Conservation (phyloP, 2,329 filamentous ascomycete genomes). For the Claviceps lovelessii region DNA sequence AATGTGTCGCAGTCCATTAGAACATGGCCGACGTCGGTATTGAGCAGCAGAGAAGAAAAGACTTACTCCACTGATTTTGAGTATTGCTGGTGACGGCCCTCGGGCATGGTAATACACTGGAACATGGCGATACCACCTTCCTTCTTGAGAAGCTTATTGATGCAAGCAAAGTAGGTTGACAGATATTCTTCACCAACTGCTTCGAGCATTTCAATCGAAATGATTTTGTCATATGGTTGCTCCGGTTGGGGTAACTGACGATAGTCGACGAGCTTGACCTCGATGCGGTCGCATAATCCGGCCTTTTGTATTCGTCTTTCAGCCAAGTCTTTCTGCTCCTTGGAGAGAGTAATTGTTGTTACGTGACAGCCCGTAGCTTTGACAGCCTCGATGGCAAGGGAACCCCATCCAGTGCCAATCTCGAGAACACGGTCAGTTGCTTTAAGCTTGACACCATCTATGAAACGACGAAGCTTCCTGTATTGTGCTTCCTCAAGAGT, state of each 20-base stretch:
- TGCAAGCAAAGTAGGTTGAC: slow-evolving; percentile 49
- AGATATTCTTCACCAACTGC: slow-evolving; percentile 56
- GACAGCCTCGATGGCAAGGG: slow-evolving; percentile 57
- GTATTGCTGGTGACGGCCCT: slow-evolving; percentile 51
- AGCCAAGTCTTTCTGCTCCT: slow-evolving; percentile 54
- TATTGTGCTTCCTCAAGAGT: slow-evolving; percentile 51
- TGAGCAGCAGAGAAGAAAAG: neutral
- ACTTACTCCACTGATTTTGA: slow-evolving; percentile 47
- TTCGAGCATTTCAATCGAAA: slow-evolving; percentile 68
- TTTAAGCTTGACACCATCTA: slow-evolving; percentile 50
- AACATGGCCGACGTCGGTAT: neutral
- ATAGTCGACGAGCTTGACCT: slow-evolving; percentile 56
- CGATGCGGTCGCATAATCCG: slow-evolving; percentile 44
- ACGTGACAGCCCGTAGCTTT: slow-evolving; percentile 51
- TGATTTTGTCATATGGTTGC: slow-evolving; percentile 50
- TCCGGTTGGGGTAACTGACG: slow-evolving; percentile 41
- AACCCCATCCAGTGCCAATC: slow-evolving; percentile 65
- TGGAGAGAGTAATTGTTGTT: slow-evolving; percentile 53
- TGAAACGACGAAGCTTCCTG: slow-evolving; percentile 51
- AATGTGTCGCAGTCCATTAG: slow-evolving; percentile 1
- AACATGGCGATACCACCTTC: slow-evolving; percentile 55
- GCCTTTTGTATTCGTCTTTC: slow-evolving; percentile 49
- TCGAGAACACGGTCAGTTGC: slow-evolving; percentile 54
- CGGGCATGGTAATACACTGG: slow-evolving; percentile 66
- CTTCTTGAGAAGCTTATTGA: slow-evolving; percentile 49